Conservation (phyloP, 768 basidiomycete genomes). For the Tubosaeta sp. region DNA sequence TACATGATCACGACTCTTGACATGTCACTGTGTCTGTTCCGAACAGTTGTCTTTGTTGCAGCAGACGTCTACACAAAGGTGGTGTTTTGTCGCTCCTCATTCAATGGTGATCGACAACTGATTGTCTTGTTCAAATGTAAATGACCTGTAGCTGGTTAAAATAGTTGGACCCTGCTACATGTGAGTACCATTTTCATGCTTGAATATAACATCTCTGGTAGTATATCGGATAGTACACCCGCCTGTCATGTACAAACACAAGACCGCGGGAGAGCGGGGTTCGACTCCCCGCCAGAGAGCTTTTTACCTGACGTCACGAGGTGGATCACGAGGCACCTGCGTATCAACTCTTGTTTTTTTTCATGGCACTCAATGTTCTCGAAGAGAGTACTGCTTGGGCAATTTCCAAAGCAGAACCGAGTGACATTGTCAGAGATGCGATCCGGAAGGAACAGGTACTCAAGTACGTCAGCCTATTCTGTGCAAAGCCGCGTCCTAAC, state of each 20-base stretch:
- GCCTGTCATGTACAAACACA: slow-evolving; percentile 35
- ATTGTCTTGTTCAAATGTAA: too few species aligned
- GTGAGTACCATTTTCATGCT: too few species aligned
- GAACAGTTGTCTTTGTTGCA: too few species aligned
- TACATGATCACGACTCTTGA: too few species aligned
- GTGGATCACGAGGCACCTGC: neutral
- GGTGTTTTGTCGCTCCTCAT: too few species aligned
- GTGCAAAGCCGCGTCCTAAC: slow-evolving; percentile 1
- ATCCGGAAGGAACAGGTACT: slow-evolving; percentile 73
- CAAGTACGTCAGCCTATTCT: slow-evolving; percentile 48
- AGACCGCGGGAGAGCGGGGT: slow-evolving; percentile 40
- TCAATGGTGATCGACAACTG: too few species aligned
- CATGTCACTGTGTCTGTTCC: too few species aligned
- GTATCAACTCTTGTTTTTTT: neutral
- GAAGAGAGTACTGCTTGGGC: slow-evolving; percentile 51
- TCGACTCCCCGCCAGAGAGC: slow-evolving; percentile 46
- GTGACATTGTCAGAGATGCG: slow-evolving; percentile 71
- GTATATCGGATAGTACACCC: slow-evolving; percentile 52
- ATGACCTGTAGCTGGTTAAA: too few species aligned
- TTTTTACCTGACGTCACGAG: neutral
- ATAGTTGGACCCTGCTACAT: too few species aligned
- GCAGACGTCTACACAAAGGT: too few species aligned
- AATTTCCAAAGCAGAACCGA: slow-evolving; percentile 37
- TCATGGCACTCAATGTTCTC: slow-evolving; percentile 45
- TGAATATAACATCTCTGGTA: slow-evolving; percentile 34